These are phyloP conservation scores for Akebia trifoliata DNA, from an alignment of 164 flowering plant species.

Conservation along the genomic window DNA sequence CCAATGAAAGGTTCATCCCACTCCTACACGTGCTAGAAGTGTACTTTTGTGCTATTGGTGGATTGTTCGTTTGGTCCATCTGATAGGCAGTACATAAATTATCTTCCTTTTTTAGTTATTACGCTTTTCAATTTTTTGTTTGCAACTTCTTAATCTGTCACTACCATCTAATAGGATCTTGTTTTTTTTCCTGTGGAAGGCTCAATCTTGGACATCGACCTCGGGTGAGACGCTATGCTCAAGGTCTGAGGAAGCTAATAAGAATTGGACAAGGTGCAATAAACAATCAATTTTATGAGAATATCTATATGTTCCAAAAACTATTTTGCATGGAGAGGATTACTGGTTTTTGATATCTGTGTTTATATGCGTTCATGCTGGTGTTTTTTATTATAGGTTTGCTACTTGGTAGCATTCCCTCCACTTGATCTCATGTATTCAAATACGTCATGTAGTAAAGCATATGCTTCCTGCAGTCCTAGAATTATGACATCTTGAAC, in stretches of 20 bases:
- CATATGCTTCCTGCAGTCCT: too few relatives aligned
- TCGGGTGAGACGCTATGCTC: conserved; percentile 76
- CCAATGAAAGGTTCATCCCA: too few relatives aligned
- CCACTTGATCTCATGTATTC: neutral
- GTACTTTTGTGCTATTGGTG: too few relatives aligned
- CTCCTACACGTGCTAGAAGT: too few relatives aligned
- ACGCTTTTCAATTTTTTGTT: neutral
- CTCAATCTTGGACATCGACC: conserved; percentile 83
- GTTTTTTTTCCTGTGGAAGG: conserved; percentile 37
- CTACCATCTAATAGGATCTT: neutral
- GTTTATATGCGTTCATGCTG: neutral
- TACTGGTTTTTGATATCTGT: neutral
- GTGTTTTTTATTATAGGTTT: neutral
- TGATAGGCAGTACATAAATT: too few relatives aligned
- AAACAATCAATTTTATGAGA: neutral
- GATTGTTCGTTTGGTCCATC: neutral
- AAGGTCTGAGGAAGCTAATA: conserved; percentile 67
- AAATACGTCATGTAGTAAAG: too few relatives aligned
- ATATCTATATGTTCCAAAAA: neutral
- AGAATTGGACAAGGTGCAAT: conserved; percentile 82
- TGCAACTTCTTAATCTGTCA: neutral
- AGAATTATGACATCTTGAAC: neutral
- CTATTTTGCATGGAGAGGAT: neutral
- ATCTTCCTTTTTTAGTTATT: too few relatives aligned
- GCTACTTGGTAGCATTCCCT: neutral